Conservation (phyloP, 768 basidiomycete species). For the Neoboletus subvelutipes region DNA sequence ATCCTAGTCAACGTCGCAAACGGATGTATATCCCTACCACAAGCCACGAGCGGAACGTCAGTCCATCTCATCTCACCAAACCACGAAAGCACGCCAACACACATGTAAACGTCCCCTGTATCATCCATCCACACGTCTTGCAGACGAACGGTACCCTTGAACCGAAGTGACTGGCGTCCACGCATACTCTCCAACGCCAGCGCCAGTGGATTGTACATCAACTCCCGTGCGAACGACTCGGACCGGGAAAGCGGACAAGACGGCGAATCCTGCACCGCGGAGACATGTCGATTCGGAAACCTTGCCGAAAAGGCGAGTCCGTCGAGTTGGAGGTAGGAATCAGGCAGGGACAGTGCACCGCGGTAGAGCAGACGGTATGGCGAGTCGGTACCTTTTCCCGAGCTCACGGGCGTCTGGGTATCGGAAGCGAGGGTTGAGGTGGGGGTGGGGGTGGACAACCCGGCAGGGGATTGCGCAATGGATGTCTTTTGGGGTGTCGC, state of each 20-base stretch:
- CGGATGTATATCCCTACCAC: conserved; percentile 66
- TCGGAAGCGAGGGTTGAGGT: conserved; percentile 1
- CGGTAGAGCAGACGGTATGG: conserved; percentile 65
- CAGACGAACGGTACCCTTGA: conserved; percentile 53
- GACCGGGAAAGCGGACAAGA: conserved; percentile 23
- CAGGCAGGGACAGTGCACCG: conserved; percentile 70
- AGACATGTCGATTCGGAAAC: conserved; percentile 31
- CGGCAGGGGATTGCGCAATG: background rate
- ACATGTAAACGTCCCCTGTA: conserved; percentile 48
- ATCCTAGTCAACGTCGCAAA: conserved; percentile 56
- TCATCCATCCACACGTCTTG: conserved; percentile 61
- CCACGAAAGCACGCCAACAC: conserved; percentile 28
- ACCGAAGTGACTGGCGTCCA: conserved; percentile 60
- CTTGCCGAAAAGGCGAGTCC: conserved; percentile 67
- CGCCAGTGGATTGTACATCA: conserved; percentile 69
- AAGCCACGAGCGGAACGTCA: background rate
- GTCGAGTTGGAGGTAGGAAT: conserved; percentile 69
- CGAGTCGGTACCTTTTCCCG: conserved; percentile 5
- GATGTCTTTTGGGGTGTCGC: conserved; percentile 23
- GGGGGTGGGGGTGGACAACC: conserved; percentile 4
- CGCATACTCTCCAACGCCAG: conserved; percentile 80
- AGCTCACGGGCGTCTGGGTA: background rate
- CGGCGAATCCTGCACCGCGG: conserved; percentile 33
- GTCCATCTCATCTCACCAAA: background rate
- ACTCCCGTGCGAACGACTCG: conserved; percentile 28